Base-by-base conservation (phyloP, 2,329 filamentous ascomycete genomes). In the Sporothrix schenckii region DNA sequence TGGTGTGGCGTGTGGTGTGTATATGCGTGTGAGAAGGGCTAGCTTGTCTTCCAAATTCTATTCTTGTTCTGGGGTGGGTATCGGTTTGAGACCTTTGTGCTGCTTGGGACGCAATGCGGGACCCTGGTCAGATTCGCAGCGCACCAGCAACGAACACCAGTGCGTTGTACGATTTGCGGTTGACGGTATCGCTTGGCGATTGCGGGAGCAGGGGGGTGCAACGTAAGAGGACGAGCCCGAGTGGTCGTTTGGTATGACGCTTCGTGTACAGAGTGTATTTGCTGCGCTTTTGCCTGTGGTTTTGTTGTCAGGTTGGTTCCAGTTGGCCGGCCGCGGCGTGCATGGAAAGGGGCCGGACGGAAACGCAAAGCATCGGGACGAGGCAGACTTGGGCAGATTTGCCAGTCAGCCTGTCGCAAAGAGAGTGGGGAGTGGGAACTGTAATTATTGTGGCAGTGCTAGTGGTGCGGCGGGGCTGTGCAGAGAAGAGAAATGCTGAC, bases 371-470 rank as follows among this genome's bases (percentile, higher is more conserved):
- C 50, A 69, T 27, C 58, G 65, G n/a, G 69, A 68, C 80, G 77
- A 83, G 82, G 83, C 82, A 83, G 81, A 81, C 77, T 80, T 75
- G 44, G 44, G 52, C 53, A 30, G 41, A 52, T 34, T 68, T 68
- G 39, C 76, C 75, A 82, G 80, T 83, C 81, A 82, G 81, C 81
- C 81, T 82, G 79, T 74, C 78, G 72, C 71, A 72, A 66, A 67
- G 56, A 70, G 63, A 56, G 49, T 30, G 61, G 60, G 27, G 78
- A 78, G 76, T 41, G 21, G n/a, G 34, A 65, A n/a, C 44, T 78
- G 61, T 44, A 49, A 14, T 63, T 66, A 69, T 78, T 75, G 80
- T 80, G 79, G 80, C 81, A 76, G 75, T 79, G 77, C 76, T 74
- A 76, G 52, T 69, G 49, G 60, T 78, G 77, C 76, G 75, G 76